Evolutionary conservation across 1,139 yeast genomes (phyloP).

Genomic region (Debaryomycetaceae sp.): DNA sequence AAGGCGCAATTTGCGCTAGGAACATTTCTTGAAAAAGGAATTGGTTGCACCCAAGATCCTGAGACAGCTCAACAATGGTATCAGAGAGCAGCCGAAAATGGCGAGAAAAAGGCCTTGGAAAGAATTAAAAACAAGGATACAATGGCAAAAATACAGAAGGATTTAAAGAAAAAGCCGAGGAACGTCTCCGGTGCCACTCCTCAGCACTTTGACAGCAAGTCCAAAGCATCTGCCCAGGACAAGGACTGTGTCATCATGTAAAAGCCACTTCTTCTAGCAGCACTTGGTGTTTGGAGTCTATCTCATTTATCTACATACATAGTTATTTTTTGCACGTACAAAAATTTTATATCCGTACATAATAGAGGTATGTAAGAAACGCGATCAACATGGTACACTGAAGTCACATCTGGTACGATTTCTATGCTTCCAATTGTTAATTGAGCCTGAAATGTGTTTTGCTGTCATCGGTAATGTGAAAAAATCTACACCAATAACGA

Average conservation of each 20-base stretch:
- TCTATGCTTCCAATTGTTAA: too few relatives aligned
- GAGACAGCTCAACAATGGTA: slow-evolving; percentile 73
- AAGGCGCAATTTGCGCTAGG: slow-evolving; percentile 90
- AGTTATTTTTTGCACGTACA: not conserved
- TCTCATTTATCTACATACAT: not conserved
- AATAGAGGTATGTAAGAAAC: too few relatives aligned
- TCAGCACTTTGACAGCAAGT: slow-evolving; percentile 1
- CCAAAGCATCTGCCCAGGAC: slow-evolving; percentile 27
- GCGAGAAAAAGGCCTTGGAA: slow-evolving; percentile 62
- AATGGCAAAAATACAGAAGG: slow-evolving; percentile 29
- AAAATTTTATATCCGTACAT: too few relatives aligned
- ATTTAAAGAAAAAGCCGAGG: slow-evolving; percentile 21
- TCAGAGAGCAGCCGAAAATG: slow-evolving; percentile 66
- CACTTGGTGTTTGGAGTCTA: not conserved
- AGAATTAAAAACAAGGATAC: slow-evolving; percentile 34
- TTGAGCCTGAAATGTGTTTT: too few relatives aligned
- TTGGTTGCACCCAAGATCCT: slow-evolving; percentile 68
- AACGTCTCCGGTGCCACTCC: slow-evolving; percentile 1
- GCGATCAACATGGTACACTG: too few relatives aligned
- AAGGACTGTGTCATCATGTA: slow-evolving; percentile 45
- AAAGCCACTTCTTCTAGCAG: not conserved
- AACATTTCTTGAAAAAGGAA: slow-evolving; percentile 80
- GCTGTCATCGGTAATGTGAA: too few relatives aligned
- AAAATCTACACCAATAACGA: too few relatives aligned
- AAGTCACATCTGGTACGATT: too few relatives aligned